These are phyloP conservation scores for Cymbopogon flexuosus DNA, from an alignment of 202 grass and related monocot genomes.

Conservation along the genomic window DNA sequence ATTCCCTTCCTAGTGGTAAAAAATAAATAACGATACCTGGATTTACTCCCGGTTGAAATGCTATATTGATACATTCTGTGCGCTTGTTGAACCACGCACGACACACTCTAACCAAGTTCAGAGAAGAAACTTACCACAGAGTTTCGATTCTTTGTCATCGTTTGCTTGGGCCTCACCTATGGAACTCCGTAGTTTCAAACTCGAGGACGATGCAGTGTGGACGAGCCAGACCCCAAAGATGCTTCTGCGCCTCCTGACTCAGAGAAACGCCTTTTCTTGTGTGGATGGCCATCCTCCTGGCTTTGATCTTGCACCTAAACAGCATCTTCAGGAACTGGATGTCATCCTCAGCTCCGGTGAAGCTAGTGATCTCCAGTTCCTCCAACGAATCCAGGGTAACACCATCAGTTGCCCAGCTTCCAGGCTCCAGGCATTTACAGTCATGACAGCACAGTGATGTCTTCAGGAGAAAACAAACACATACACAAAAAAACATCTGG, in stretches of 20 bases:
- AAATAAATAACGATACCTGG: too few relatives aligned
- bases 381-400: neutral
- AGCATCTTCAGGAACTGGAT: neutral
- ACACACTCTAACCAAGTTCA: too few relatives aligned
- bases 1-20: too few relatives aligned
- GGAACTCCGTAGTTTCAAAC: neutral
- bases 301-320: neutral
- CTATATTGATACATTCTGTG: too few relatives aligned
- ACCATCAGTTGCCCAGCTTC: neutral
- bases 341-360: neutral
- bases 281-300: neutral
- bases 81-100: too few relatives aligned
- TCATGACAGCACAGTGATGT: neutral
- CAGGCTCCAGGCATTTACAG: neutral
- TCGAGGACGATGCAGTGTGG: neutral
- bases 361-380: slow-evolving; percentile 1
- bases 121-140: too few relatives aligned
- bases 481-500: too few relatives aligned
- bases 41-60: too few relatives aligned
- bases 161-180: too few relatives aligned
- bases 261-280: neutral
- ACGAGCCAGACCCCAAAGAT: neutral
- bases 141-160: too few relatives aligned
- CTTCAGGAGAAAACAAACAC: neutral
- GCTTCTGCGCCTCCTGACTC: neutral